These are phyloP conservation scores for Mercurialis annua DNA, from an alignment of 345 rosid genomes.

Conservation along the genomic window DNA sequence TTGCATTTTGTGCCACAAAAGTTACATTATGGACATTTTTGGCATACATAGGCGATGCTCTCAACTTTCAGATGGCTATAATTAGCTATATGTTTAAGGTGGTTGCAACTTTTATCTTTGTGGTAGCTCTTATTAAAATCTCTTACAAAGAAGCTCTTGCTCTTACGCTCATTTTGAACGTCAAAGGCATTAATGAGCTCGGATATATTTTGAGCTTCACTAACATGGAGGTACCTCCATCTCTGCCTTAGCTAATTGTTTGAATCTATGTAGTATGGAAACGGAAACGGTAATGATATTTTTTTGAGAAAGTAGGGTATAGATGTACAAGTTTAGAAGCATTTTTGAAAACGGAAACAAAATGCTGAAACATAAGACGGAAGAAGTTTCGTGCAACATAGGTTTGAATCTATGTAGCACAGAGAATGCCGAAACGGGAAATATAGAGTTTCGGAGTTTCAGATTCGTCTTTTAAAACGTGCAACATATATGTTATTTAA, in stretches of 20 bases:
- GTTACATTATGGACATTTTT: conserved; percentile 12
- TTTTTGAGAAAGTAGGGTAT: too few species aligned
- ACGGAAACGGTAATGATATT: too few species aligned
- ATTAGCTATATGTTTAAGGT: conserved; percentile 15
- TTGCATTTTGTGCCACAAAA: conserved; percentile 17
- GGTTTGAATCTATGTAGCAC: too few species aligned
- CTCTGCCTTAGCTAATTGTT: too few species aligned
- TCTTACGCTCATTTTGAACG: conserved; percentile 21
- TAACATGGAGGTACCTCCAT: conserved; percentile 8
- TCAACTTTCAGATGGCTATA: neutral
- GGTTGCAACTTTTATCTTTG: neutral
- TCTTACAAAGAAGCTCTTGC: conserved; percentile 17
- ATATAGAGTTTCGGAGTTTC: too few species aligned
- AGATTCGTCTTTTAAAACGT: too few species aligned
- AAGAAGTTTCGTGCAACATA: too few species aligned
- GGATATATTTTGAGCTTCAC: conserved; percentile 20
- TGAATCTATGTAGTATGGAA: neutral
- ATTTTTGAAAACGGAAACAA: too few species aligned
- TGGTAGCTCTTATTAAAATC: conserved; percentile 11
- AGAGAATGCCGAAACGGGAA: too few species aligned
- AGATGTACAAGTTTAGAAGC: too few species aligned
- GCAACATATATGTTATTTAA: too few species aligned
- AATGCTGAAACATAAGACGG: too few species aligned
- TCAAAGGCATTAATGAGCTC: conserved; percentile 27
- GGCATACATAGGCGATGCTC: neutral